phyloP scores from a whole-genome alignment of 202 grass and related monocot species.

The Setaria italica region DNA sequence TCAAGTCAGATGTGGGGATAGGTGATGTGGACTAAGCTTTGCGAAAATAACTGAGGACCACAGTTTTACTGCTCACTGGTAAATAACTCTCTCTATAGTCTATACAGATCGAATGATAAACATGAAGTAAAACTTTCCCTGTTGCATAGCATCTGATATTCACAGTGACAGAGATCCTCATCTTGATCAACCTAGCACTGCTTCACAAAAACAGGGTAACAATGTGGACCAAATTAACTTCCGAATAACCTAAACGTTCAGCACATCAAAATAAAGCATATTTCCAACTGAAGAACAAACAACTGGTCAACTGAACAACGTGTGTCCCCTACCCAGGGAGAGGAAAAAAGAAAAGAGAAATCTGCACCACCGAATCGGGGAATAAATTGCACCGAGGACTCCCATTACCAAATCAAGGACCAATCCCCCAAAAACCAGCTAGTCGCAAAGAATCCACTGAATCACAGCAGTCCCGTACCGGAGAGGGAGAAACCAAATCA shows the following conservation, averaged over 20 bases:
- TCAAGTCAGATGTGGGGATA: neutral
- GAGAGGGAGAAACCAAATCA: neutral
- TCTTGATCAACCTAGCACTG: too few relatives aligned
- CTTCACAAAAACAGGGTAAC: too few relatives aligned
- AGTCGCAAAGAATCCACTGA: neutral
- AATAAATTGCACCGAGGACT: neutral
- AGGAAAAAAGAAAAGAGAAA: too few relatives aligned
- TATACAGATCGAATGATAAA: neutral
- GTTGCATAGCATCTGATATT: constrained; percentile 1
- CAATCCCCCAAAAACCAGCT: neutral
- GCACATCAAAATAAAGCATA: neutral
- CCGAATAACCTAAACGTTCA: constrained; percentile 12
- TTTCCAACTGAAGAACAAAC: neutral
- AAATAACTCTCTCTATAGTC: neutral
- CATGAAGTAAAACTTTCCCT: neutral
- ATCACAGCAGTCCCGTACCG: constrained; percentile 19
- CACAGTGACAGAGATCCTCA: neutral
- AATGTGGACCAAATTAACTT: too few relatives aligned
- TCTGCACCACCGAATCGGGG: neutral
- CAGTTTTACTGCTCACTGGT: neutral
- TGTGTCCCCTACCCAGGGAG: neutral
- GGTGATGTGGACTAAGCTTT: neutral
- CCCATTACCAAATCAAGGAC: constrained; percentile 24
- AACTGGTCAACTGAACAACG: constrained; percentile 11
- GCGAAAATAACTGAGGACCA: neutral